A percentile compares a stretch with the other conserved stretches of the same genome.
Conservation (phyloP, 169 alveolate genomes). For the Amoebophrya sp. region DNA sequence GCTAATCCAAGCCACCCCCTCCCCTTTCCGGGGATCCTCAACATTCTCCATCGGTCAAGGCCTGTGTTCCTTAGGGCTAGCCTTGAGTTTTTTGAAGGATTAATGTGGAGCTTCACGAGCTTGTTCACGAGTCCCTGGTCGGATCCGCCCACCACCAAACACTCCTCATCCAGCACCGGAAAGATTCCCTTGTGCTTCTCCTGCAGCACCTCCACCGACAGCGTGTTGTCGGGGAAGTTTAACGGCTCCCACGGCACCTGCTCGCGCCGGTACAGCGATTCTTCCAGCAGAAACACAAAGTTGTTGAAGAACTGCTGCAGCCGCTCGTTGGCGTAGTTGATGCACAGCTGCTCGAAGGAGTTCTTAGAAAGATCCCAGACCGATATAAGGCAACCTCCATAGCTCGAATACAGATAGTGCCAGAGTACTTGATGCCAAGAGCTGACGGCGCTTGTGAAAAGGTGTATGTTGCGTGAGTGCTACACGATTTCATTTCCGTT, state of each 20-base stretch:
- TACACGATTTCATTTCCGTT: no score
- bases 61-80: no score
- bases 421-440: no score
- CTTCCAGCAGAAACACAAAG: constrained; percentile 84
- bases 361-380: constrained; percentile 36
- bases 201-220: constrained; percentile 82
- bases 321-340: constrained; percentile 42
- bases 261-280: constrained; percentile 4
- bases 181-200: constrained; percentile 54
- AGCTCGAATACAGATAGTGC: no score
- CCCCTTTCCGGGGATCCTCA: no score
- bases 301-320: constrained; percentile 76
- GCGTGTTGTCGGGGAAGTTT: constrained; percentile 86
- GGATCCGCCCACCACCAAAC: constrained; percentile 74
- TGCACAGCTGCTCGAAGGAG: constrained; percentile 83
- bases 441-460: no score
- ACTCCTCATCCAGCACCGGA: constrained; percentile 80
- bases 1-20: no score
- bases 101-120: constrained; percentile 32
- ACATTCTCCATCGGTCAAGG: no score
- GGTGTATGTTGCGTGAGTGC: no score
- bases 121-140: constrained; percentile 61
- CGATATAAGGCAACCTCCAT: no score
- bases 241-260: constrained; percentile 79
- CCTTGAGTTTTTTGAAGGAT: no score